Conservation (phyloP, 2,329 filamentous ascomycete genomes). For the Immersiporthe knoxdaviesiana region DNA sequence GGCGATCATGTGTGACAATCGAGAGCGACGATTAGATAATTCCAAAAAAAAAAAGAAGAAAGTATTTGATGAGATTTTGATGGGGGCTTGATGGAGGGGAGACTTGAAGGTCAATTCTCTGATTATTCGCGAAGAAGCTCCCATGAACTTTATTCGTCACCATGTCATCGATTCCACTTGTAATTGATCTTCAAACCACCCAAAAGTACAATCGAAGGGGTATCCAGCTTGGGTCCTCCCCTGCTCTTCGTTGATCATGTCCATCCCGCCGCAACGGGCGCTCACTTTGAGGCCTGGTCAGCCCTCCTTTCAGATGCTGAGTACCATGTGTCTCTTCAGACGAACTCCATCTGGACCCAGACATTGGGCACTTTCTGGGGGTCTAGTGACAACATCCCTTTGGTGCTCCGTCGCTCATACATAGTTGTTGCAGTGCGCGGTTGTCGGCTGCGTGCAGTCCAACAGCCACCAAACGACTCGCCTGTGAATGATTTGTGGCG, state of each 20-base stretch:
- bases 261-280: neutral
- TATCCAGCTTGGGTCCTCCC: neutral
- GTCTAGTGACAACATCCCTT: neutral
- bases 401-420: neutral
- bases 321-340: too few species aligned
- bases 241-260: neutral
- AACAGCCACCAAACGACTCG: neutral
- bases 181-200: too few species aligned
- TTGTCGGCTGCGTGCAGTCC: neutral
- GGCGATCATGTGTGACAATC: conserved; percentile 13
- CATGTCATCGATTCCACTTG: neutral
- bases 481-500: neutral
- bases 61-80: neutral
- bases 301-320: neutral
- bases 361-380: too few species aligned
- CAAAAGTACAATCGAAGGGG: conserved; percentile 21
- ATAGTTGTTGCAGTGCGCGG: neutral
- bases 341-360: neutral
- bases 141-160: neutral
- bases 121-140: neutral
- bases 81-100: neutral
- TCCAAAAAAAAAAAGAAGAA: neutral
- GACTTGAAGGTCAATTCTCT: neutral
- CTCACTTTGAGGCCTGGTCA: neutral
- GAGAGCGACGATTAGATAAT: neutral